Evolutionary conservation across 495 filamentous ascomycete species (phyloP), one percentile per base, ranked within the genome.

Genomic region (Extremus antarcticus): DNA sequence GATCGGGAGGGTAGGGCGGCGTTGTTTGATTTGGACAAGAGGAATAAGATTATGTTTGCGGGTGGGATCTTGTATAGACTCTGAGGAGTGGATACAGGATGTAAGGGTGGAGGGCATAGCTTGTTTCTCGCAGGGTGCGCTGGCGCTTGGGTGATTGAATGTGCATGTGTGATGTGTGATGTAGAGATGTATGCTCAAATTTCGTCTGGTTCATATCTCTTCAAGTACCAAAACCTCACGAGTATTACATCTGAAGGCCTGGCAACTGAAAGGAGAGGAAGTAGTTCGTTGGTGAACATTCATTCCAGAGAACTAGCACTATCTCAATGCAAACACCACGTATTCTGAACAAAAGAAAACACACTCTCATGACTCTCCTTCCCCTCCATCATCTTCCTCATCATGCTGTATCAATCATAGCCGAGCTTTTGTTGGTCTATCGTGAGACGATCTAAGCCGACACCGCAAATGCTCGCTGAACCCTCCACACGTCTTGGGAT

Each of bases 21-120:
- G 49, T 68, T 98, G 62, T 76, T 77, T 67, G 78, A 72, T 64
- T 85, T 98, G 87, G 83, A 86, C 55, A 82, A 84, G 43, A 73
- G 75, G 67, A 96, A 96, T 65, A 80, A 87, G 72, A 82, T 98
- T 69, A 97, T 97, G 94, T 95, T 51, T 54, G 69, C 66, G 51
- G 74, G 71, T 22, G 75, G 72, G n/a, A 65, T 78, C 53, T 74
- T 78, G 23, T 78, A 76, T 53, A 76, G 74, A 68, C 68, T 78
- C 3, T 74, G 24, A 53, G 9, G 9, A 17, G 4, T 10, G 13
- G 29, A 13, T 13, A 13, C 4, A 35, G 29, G 29, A 7, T 13
- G 13, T 35, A 13, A 13, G 7, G 29, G 7, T 35, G 29, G 13
- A 13, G 13, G 4, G 29, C 29, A 13, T 35, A 13, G 29, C 29